Evolutionary conservation across 192 early-diverging fungal genomes (phyloP), one percentile per base, ranked within the genome.

Genomic region (Backusella australiensis): DNA sequence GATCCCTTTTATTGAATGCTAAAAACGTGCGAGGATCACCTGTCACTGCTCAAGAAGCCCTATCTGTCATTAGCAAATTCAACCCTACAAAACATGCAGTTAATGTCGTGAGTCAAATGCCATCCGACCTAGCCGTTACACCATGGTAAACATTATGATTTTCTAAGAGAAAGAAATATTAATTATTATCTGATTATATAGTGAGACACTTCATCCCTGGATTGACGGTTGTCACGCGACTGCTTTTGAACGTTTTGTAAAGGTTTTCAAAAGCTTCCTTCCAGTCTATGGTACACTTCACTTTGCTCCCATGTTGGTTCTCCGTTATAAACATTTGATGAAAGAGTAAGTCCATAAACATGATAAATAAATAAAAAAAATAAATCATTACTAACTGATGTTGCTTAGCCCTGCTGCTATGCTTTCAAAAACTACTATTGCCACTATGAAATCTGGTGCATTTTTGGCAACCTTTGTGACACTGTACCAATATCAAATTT

Each of bases 241-340:
- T 34, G 81, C 76, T 59, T 53, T 84, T 9, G 85, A 86, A 71
- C 76, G 89, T 21, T 89, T 90, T 77, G 72, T 71, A 3, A 81
- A 86, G 67, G 88, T 89, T 0, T 87, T 89, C 56, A 85, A 82
- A 72, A 88, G 75, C 19, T 87, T 89, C 75, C 26, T 87, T 36
- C 87, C 88, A 15, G 88, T 90, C 12, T 93, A 95, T 77, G 88
- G 86, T 3, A 88, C 92, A 7, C 82, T 95, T 65, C 92, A 95
- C 72, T 86, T 91, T 80, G 92, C 94, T 0, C 92, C 94, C 1
- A 82, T 93, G 82, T 46, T 95, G 11, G 75, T 92, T 12, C 81
- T 95, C 42, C 85, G 91, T 75, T 74, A 83, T 6, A 81, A 88
- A 41, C 74, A 81, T 49, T 83, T 95, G 6, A 49, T 89, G 49